A percentile compares a stretch with the other conserved stretches of the same genome.
These are phyloP conservation scores for Penicillium paneum DNA, from an alignment of 2,329 filamentous ascomycete species.

Conservation along the genomic window DNA sequence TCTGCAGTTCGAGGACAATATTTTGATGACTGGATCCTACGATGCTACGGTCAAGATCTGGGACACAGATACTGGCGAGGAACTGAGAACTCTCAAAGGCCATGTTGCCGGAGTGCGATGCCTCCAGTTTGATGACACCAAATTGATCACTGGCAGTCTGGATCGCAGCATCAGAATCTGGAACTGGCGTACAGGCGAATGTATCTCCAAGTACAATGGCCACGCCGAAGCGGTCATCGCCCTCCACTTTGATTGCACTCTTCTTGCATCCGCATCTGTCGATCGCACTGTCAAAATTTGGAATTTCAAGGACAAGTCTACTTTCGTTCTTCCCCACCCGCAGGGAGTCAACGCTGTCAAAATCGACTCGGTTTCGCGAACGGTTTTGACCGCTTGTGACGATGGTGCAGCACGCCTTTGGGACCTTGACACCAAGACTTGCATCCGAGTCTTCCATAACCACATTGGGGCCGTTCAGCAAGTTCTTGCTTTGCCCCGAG, in stretches of 20 bases:
- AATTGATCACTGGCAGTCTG: constrained; percentile 84
- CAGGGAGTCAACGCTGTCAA: constrained; percentile 98
- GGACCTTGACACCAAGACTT: constrained; percentile 81
- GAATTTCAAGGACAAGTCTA: constrained; percentile 81
- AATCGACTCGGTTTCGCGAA: constrained; percentile 76
- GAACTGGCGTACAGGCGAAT: constrained; percentile 93
- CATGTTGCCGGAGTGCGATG: constrained; percentile 82
- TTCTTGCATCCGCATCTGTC: constrained; percentile 82
- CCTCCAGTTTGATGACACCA: constrained; percentile 87
- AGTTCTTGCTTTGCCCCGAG: constrained; percentile 74
- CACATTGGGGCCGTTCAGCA: constrained; percentile 96
- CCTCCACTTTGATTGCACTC: constrained; percentile 79
- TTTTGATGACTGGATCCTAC: constrained; percentile 91
- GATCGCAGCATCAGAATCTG: constrained; percentile 88
- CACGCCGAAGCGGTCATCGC: constrained; percentile 81
- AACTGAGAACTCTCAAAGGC: constrained; percentile 77
- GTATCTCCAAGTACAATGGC: constrained; percentile 73
- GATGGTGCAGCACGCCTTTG: constrained; percentile 88
- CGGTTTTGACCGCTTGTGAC: constrained; percentile 88
- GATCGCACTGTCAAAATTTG: constrained; percentile 90
- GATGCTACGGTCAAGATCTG: constrained; percentile 94
- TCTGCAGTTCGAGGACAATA: constrained; percentile 78
- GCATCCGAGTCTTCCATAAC: constrained; percentile 74
- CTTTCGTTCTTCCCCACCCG: constrained; percentile 73
- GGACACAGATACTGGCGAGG: constrained; percentile 84